A percentile compares a stretch with the other conserved stretches of the same genome.
Evolutionary conservation across 2,329 filamentous ascomycete genomes (phyloP).

Genomic region (Berkeleyomyces basicola): DNA sequence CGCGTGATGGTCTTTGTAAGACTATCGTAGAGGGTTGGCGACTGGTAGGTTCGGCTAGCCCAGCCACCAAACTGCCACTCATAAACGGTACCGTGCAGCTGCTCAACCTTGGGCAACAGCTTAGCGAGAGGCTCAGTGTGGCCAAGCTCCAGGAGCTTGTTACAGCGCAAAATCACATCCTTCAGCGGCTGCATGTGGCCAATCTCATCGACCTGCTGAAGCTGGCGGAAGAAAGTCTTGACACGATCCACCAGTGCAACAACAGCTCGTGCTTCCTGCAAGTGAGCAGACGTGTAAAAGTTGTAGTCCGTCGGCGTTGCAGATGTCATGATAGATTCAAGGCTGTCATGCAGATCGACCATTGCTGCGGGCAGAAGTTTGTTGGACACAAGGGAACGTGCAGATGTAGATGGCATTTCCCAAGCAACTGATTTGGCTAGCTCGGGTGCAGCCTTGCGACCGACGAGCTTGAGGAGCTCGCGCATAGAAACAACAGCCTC

Average conservation of each 20-base stretch:
- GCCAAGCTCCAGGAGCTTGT: slow-evolving; percentile 56
- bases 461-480: slow-evolving; percentile 28
- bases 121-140: slow-evolving; percentile 75
- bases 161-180: slow-evolving; percentile 61
- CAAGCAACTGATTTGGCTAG: slow-evolving; percentile 15
- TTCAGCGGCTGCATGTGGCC: slow-evolving; percentile 57
- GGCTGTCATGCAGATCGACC: slow-evolving; percentile 46
- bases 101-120: slow-evolving; percentile 72
- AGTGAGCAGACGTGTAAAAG: slow-evolving; percentile 74
- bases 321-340: slow-evolving; percentile 25
- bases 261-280: slow-evolving; percentile 57
- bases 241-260: slow-evolving; percentile 53
- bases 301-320: slow-evolving; percentile 45
- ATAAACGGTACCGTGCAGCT: slow-evolving; percentile 67
- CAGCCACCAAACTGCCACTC: slow-evolving; percentile 85
- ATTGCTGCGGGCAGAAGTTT: slow-evolving; percentile 50
- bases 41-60: slow-evolving; percentile 64
- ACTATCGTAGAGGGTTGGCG: slow-evolving; percentile 52
- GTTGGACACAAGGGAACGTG: slow-evolving; percentile 24
- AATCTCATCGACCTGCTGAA: slow-evolving; percentile 50
- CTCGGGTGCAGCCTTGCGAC: slow-evolving; percentile 23
- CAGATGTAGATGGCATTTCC: slow-evolving; percentile 10
- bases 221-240: slow-evolving; percentile 52
- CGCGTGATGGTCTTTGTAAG: slow-evolving; percentile 67
- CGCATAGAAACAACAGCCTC: slow-evolving; percentile 28